Evolutionary conservation across 1,284 basidiomycete genomes (phyloP).

Genomic region (Phellopilus nigrolimitatus): DNA sequence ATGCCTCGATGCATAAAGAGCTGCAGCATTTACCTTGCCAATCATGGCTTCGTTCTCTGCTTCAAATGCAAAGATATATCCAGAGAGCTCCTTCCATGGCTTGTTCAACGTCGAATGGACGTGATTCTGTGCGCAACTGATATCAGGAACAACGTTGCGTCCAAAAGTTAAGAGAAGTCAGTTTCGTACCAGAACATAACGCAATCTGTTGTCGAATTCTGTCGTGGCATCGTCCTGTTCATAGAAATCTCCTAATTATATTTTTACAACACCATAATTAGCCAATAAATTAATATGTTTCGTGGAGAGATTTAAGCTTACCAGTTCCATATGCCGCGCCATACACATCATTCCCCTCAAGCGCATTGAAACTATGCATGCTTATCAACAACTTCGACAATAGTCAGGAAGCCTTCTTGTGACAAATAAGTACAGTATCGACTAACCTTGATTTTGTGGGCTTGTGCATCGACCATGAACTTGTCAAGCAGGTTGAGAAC

Average conservation of each 20-base stretch:
- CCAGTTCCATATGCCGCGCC: slow-evolving; percentile 24
- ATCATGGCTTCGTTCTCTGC: slow-evolving; percentile 41
- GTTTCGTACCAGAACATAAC: slow-evolving; percentile 29
- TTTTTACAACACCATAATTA: too few species aligned
- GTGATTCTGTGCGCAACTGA: too few species aligned
- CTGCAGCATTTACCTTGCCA: slow-evolving; percentile 22
- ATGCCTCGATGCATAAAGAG: neutral
- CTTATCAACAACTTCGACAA: slow-evolving; percentile 31
- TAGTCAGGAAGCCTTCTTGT: neutral
- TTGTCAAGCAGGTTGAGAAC: slow-evolving; percentile 35
- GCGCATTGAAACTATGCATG: slow-evolving; percentile 34
- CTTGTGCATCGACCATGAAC: slow-evolving; percentile 35
- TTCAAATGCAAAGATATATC: slow-evolving; percentile 42
- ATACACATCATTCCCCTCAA: slow-evolving; percentile 29
- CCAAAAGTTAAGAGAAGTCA: too few species aligned
- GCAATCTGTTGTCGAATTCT: slow-evolving; percentile 28
- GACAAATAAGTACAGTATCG: neutral
- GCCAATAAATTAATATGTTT: too few species aligned
- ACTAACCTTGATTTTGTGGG: slow-evolving; percentile 33
- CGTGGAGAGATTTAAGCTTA: too few species aligned
- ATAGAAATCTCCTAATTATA: slow-evolving; percentile 22
- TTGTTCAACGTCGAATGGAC: slow-evolving; percentile 35
- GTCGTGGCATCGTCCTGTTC: slow-evolving; percentile 22
- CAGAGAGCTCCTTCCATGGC: slow-evolving; percentile 39
- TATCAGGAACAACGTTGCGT: too few species aligned